Percentiles rank a stretch among this genome's conserved stretches.
Evolutionary conservation across 2,329 filamentous ascomycete genomes (phyloP).

Genomic region (Fusarium armeniacum): DNA sequence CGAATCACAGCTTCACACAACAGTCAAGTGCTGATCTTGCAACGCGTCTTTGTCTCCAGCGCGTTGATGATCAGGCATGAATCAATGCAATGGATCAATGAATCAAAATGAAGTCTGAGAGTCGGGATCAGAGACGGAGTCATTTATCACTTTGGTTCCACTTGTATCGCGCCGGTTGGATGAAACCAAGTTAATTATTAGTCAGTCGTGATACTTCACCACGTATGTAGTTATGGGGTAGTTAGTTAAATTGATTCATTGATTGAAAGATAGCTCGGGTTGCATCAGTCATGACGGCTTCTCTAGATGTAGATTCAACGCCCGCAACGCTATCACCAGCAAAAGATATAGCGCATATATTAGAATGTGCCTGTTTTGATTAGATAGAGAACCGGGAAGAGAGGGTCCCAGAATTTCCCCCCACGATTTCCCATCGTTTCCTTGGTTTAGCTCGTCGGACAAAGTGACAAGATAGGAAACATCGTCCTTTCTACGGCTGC

Average conservation of each 20-base stretch:
- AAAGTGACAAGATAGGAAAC: conserved; percentile 42
- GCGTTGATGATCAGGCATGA: conserved; percentile 22
- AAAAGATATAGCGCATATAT: conserved; percentile 40
- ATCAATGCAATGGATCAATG: neutral
- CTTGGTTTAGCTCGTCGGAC: conserved; percentile 40
- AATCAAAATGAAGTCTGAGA: neutral
- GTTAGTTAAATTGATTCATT: conserved; percentile 4
- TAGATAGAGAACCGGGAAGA: conserved; percentile 42
- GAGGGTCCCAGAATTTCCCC: conserved; percentile 22
- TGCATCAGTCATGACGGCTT: conserved; percentile 20
- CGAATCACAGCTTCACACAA: conserved; percentile 32
- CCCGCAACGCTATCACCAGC: conserved; percentile 39
- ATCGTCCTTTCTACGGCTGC: conserved; percentile 15
- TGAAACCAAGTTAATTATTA: neutral
- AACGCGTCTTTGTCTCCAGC: conserved; percentile 15
- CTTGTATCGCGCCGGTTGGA: conserved; percentile 17
- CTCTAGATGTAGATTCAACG: conserved; percentile 30
- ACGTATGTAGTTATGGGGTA: conserved; percentile 13
- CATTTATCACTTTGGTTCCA: conserved; percentile 5
- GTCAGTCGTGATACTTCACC: conserved; percentile 29
- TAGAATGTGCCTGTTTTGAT: conserved; percentile 24
- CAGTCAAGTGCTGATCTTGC: conserved; percentile 36
- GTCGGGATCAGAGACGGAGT: neutral
- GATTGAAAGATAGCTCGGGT: conserved; percentile 22
- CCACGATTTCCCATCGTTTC: conserved; percentile 41